Conservation (phyloP, 225 moss, liverwort and hornwort genomes). For the Thuidium tamariscinum region DNA sequence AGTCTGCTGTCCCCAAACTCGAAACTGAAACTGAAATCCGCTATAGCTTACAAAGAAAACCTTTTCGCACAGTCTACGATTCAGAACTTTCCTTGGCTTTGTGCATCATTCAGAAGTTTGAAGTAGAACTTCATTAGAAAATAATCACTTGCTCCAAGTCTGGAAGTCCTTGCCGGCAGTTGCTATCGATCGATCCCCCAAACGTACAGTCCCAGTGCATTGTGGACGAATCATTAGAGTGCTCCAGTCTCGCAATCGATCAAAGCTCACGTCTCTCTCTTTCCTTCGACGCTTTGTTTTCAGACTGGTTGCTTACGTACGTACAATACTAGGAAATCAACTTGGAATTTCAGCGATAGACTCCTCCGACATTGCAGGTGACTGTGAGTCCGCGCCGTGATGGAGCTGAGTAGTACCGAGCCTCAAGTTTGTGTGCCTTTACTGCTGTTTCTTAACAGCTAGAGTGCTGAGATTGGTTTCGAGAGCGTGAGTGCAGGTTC, state of each 20-base stretch:
- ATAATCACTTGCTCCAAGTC: neutral
- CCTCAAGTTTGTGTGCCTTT: neutral
- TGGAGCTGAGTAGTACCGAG: neutral
- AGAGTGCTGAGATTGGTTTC: neutral
- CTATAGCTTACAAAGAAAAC: too few species aligned
- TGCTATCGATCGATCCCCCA: neutral
- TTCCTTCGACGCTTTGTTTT: neutral
- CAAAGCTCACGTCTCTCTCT: neutral
- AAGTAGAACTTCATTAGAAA: neutral
- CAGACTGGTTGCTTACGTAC: neutral
- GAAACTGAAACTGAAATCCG: neutral
- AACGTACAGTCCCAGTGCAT: neutral
- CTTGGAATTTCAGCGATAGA: neutral
- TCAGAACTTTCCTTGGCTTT: too few species aligned
- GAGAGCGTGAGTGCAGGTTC: neutral
- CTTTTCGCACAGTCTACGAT: neutral
- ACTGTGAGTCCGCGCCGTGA: neutral
- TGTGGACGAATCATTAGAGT: neutral
- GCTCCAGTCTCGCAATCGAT: neutral
- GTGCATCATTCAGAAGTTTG: neutral
- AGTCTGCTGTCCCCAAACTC: neutral
- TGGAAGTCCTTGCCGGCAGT: neutral
- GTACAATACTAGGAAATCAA: too few species aligned
- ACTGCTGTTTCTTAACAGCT: neutral
- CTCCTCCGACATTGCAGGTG: neutral